Evolutionary conservation across 495 filamentous ascomycete genomes (phyloP).

Genomic region (Penicillium lagena): DNA sequence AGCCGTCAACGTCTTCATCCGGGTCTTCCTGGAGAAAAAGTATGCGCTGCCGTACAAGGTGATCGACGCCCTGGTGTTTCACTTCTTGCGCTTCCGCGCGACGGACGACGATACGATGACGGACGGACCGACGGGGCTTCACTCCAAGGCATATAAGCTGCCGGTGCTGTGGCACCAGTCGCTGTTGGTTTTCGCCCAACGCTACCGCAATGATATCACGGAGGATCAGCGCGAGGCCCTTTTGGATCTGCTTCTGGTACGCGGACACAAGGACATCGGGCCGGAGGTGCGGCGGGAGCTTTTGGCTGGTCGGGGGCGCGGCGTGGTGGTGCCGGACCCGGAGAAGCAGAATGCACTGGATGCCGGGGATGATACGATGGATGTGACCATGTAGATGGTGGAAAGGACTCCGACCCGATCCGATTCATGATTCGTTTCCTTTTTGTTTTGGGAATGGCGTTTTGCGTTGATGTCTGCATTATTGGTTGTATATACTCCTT

Average conservation of each 20-base stretch:
- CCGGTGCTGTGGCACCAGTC: conserved; percentile 90
- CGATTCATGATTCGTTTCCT: conserved; percentile 25
- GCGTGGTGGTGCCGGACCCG: conserved; percentile 57
- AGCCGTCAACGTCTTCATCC: conserved; percentile 89
- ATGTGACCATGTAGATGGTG: conserved; percentile 42
- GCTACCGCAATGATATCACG: conserved; percentile 88
- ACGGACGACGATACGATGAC: conserved; percentile 44
- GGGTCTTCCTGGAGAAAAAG: conserved; percentile 87
- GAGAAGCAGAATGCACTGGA: conserved; percentile 47
- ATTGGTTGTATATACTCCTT: too few species aligned
- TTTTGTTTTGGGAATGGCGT: conserved; percentile 32
- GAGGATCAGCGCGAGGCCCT: conserved; percentile 91
- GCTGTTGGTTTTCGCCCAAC: conserved; percentile 83
- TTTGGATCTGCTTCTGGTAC: conserved; percentile 77
- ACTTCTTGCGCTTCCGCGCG: conserved; percentile 83
- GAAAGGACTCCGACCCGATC: conserved; percentile 19
- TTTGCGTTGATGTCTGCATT: conserved; percentile 2
- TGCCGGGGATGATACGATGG: conserved; percentile 91
- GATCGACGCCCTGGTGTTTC: conserved; percentile 90
- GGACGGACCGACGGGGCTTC: conserved; percentile 26
- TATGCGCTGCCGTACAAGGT: conserved; percentile 95
- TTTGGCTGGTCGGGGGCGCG: conserved; percentile 80
- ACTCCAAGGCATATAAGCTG: conserved; percentile 51
- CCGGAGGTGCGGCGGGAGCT: conserved; percentile 89
- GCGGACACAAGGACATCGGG: conserved; percentile 83